These are phyloP conservation scores for Penicillium pulvis DNA, from an alignment of 495 filamentous ascomycete genomes.

Conservation along the genomic window DNA sequence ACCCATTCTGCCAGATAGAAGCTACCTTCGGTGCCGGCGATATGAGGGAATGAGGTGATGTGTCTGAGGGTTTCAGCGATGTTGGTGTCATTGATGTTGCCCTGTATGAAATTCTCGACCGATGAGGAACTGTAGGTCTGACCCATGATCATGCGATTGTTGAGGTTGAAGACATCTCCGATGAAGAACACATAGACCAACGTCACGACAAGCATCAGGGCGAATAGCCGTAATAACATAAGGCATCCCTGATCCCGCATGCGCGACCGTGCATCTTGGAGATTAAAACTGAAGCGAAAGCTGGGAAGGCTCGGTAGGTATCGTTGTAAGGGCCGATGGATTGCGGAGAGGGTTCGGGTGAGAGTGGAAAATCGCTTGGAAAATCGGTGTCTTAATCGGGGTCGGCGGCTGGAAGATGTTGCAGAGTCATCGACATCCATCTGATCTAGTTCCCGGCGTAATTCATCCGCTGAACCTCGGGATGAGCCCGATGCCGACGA, in stretches of 20 bases:
- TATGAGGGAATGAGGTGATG: slow-evolving; percentile 77
- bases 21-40: slow-evolving; percentile 90
- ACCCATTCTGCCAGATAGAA: slow-evolving; percentile 80
- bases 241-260: slow-evolving; percentile 52
- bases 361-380: slow-evolving; percentile 59
- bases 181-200: slow-evolving; percentile 84
- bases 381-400: slow-evolving; percentile 46
- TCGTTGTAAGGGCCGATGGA: slow-evolving; percentile 55
- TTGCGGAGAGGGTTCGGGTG: slow-evolving; percentile 55
- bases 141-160: slow-evolving; percentile 43
- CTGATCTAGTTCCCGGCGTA: slow-evolving; percentile 82
- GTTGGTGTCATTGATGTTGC: slow-evolving; percentile 62
- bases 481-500: slow-evolving; percentile 45
- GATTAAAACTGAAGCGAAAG: slow-evolving; percentile 40
- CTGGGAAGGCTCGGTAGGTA: slow-evolving; percentile 50
- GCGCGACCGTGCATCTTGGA: slow-evolving; percentile 29
- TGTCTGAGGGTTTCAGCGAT: slow-evolving; percentile 73
- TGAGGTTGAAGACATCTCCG: slow-evolving; percentile 70
- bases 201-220: slow-evolving; percentile 69
- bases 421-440: slow-evolving; percentile 82
- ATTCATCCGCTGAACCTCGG: slow-evolving; percentile 55
- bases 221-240: slow-evolving; percentile 69
- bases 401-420: slow-evolving; percentile 36
- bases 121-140: slow-evolving; percentile 57
- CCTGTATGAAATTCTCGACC: slow-evolving; percentile 70